Evolutionary conservation across 2,329 filamentous ascomycete species (phyloP).

Genomic region (Paraphoma chrysanthemicola): DNA sequence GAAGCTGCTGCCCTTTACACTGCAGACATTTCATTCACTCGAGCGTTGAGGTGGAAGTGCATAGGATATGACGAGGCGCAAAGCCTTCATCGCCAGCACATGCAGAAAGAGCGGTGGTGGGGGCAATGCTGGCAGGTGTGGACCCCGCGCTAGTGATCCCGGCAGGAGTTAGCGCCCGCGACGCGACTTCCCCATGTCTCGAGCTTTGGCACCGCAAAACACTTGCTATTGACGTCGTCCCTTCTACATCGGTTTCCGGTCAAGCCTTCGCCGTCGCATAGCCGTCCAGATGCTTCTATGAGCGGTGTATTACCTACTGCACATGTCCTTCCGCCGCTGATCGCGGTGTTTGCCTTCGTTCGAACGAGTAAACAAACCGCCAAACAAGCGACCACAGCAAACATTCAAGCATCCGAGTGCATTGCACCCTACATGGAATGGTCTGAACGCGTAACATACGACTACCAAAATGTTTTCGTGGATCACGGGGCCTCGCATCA

Average conservation of each 20-base stretch:
- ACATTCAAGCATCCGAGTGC: neutral
- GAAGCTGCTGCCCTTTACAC: slow-evolving; percentile 56
- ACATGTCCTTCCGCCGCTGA: slow-evolving; percentile 3
- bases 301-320: neutral
- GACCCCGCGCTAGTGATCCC: slow-evolving; percentile 27
- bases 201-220: slow-evolving; percentile 17
- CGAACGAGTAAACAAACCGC: slow-evolving; percentile 41
- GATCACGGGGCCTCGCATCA: slow-evolving; percentile 48
- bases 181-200: slow-evolving; percentile 27
- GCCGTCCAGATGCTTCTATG: slow-evolving; percentile 9
- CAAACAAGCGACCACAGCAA: slow-evolving; percentile 31
- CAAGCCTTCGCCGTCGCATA: neutral
- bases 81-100: slow-evolving; percentile 34
- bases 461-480: slow-evolving; percentile 44
- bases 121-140: slow-evolving; percentile 22
- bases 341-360: slow-evolving; percentile 22
- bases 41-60: slow-evolving; percentile 17
- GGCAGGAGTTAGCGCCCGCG: slow-evolving; percentile 16
- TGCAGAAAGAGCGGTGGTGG: slow-evolving; percentile 28
- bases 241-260: too few relatives aligned
- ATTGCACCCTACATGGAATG: neutral
- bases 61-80: slow-evolving; percentile 21
- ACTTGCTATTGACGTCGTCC: slow-evolving; percentile 7
- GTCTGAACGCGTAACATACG: neutral
- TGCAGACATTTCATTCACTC: slow-evolving; percentile 42